Evolutionary conservation across 2,329 filamentous ascomycete species (phyloP).

Genomic region (Fusarium hostae): DNA sequence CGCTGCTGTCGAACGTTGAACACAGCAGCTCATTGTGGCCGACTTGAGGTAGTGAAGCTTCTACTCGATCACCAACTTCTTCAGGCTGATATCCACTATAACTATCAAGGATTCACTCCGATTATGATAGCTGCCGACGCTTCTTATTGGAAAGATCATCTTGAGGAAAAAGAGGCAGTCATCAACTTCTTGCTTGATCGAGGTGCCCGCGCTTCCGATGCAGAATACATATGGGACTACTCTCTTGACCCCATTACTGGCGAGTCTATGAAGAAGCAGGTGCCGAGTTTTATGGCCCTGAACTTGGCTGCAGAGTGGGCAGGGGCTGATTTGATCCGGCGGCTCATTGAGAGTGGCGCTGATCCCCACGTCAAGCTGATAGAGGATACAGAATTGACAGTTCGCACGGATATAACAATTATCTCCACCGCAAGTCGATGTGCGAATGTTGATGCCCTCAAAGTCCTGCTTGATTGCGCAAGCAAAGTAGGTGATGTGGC

Average conservation of each 20-base stretch:
- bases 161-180: neutral
- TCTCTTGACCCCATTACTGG: rapidly evolving
- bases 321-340: neutral
- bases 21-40: neutral
- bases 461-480: neutral
- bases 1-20: neutral
- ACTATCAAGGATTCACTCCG: rapidly evolving
- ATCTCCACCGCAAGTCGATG: neutral
- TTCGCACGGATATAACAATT: neutral
- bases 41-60: rapidly evolving
- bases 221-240: neutral
- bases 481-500: rapidly evolving
- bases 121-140: neutral
- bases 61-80: neutral
- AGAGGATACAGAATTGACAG: neutral
- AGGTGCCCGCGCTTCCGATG: neutral
- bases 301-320: neutral
- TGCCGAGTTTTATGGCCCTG: rapidly evolving
- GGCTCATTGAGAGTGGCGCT: neutral
- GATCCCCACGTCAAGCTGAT: neutral
- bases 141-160: neutral
- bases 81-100: neutral
- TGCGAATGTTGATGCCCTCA: neutral
- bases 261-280: rapidly evolving
- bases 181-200: neutral